These are phyloP conservation scores for Amoebophrya sp. DNA, from an alignment of 169 alveolate species.

Conservation along the genomic window DNA sequence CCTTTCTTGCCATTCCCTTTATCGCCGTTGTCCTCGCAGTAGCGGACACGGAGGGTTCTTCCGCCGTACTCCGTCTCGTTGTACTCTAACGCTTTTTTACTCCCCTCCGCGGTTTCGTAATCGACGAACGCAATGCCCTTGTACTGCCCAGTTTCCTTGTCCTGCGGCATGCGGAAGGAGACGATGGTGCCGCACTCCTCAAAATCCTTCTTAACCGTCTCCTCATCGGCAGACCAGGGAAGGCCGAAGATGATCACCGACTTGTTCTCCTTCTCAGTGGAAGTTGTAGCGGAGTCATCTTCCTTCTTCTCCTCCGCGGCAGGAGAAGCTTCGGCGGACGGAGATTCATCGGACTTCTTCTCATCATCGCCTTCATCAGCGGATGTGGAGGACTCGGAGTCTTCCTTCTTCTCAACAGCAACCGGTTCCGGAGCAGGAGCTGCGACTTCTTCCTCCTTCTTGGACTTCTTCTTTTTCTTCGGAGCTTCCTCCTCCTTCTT, in stretches of 20 bases:
- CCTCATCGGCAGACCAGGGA: neutral
- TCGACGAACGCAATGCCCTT: neutral
- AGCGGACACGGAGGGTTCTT: neutral
- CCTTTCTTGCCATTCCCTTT: neutral
- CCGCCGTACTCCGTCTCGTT: conserved; percentile 12
- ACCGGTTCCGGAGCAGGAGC: neutral
- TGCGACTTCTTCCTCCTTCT: neutral
- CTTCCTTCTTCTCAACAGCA: neutral
- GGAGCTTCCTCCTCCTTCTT: neutral
- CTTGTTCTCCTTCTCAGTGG: too few species aligned
- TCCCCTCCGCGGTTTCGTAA: neutral
- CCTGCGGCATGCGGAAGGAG: neutral
- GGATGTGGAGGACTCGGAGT: neutral
- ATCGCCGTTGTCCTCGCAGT: neutral
- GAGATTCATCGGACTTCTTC: neutral
- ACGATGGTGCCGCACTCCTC: neutral
- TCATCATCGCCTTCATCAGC: neutral
- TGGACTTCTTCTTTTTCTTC: neutral
- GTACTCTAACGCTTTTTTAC: neutral
- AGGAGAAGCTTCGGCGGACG: neutral
- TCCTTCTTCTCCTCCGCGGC: neutral
- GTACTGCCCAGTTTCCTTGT: neutral
- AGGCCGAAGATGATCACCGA: neutral
- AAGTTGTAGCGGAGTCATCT: neutral
- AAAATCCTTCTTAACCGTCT: neutral